Evolutionary conservation across 2,329 filamentous ascomycete genomes (phyloP), one percentile per base, ranked within the genome.

Genomic region (Monosporascus sp.): DNA sequence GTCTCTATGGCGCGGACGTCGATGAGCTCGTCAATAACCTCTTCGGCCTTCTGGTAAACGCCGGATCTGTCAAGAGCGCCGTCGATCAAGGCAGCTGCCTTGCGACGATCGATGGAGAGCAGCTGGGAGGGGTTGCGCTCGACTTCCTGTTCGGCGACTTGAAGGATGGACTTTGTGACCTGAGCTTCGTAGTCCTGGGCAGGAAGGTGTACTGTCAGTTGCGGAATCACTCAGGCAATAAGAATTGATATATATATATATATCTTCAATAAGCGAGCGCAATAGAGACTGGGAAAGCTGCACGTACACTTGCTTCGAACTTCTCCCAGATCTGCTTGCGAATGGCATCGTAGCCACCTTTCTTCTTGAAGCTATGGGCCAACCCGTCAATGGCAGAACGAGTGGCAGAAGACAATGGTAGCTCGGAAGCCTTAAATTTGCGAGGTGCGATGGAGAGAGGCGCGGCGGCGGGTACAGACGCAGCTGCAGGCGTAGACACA

Each of bases 301-400:
- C 9, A 60, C 80, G 53, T 78, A 90, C 87, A 60, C 83, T 85
- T 31, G 81, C 79, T 63, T 85, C 83, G 60, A 90, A 89, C 53
- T 88, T 84, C 46, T 88, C 82, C 81, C 88, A 90, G 11, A 89
- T 79, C 62, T 88, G 81, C 66, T 90, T 92, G 56, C 89, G 84
- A 57, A 92, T 81, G 15, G 80, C 75, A 70, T 94, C 89, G 65
- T 92, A 94, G 53, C 88, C 87, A 55, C 89, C 89, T 70, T 90
- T 90, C 73, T 92, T 93, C 72, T 92, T 92, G 74, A 92, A 93
- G 11, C 81, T 86, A 65, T 89, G 85, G n/a, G 88, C 82, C 22
- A 93, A 79, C 17, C 79, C 81, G 61, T 92, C 88, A 52, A 93
- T 90, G 1, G 86, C 84, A 1, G 81, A 80, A 58, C 87, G 80